Percentiles rank a stretch among this genome's conserved stretches.
Evolutionary conservation across 805 yeast species (phyloP).

Genomic region (Lipomyces spencermartinsiae): DNA sequence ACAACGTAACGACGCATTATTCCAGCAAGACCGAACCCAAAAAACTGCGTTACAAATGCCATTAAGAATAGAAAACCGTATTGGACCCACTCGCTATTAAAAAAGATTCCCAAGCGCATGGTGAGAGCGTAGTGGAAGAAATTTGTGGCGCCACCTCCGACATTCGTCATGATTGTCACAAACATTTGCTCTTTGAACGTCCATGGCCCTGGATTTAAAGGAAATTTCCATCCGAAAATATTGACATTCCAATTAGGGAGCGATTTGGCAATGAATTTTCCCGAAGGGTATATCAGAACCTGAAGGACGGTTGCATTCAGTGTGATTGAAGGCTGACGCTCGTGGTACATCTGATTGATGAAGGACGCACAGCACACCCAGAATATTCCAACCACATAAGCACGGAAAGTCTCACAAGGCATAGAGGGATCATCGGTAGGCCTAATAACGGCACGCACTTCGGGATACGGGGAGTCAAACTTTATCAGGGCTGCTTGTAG

Average conservation of each 20-base stretch:
- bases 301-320: conserved; percentile 61
- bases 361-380: conserved; percentile 64
- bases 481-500: conserved; percentile 17
- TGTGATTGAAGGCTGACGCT: conserved; percentile 60
- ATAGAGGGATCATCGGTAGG: conserved; percentile 54
- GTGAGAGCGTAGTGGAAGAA: conserved; percentile 57
- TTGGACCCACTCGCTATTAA: conserved; percentile 19
- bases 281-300: conserved; percentile 65
- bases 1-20: conserved; percentile 63
- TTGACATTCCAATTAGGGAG: conserved; percentile 58
- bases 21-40: conserved; percentile 75
- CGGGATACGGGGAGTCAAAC: conserved; percentile 50
- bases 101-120: conserved; percentile 22
- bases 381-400: conserved; percentile 56
- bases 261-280: conserved; percentile 52
- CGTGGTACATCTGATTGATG: conserved; percentile 62
- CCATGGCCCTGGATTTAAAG: conserved; percentile 71
- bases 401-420: conserved; percentile 59
- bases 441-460: conserved; percentile 48
- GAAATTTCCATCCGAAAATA: conserved; percentile 53
- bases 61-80: conserved; percentile 26
- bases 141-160: conserved; percentile 33
- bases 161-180: conserved; percentile 51
- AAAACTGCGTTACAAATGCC: conserved; percentile 53
- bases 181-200: conserved; percentile 68